Evolutionary conservation across 2,329 filamentous ascomycete genomes (phyloP), one percentile per base, ranked within the genome.

Genomic region (Hysterium pulicare): DNA sequence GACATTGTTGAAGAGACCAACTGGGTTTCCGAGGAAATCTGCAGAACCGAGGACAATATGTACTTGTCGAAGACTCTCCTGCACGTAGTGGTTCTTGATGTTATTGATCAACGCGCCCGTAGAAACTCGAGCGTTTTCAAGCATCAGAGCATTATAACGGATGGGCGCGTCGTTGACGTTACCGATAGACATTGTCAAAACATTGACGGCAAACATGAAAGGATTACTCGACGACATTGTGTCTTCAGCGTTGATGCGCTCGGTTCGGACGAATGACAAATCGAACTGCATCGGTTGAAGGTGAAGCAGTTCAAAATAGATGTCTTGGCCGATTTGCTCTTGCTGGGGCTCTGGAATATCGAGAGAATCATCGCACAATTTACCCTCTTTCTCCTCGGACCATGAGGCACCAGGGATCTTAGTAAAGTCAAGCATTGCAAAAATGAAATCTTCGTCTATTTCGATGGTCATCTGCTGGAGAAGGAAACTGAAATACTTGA

Each of bases 101-200:
- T 90, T 95, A 62, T 87, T 84, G 17, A 90, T 78, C 33, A 98
- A 75, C 1, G 95, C 82, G 4, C 84, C 83, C 6, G 90, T 83
- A 0, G 93, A 95, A 4, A 98, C 86, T 21, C 93, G 83, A 33
- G 93, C 90, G 57, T 98, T 98, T 67, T 98, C 93, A 19, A 98
- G 72, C 72, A 98, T 87, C 19, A 98, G 74, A 1, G 93, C 89
- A 50, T 97, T 98, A 62, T 98, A 82, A 36, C 89, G 84, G 40
- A 98, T 83, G 0, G 93, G 94, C 5, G 93, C 93, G 68, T 98
- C 94, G 58, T 98, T 98, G 73, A 98, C 89, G 58, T 98, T 98
- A 50, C 93, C 93, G 58, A 98, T 93, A 11, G 93, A 95, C 93
- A 98, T 98, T 1, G 94, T 97, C 74, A 98, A 83, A 53, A 97